Base-by-base conservation (phyloP, 164 flowering plant species). In the Vitis rupestris region DNA sequence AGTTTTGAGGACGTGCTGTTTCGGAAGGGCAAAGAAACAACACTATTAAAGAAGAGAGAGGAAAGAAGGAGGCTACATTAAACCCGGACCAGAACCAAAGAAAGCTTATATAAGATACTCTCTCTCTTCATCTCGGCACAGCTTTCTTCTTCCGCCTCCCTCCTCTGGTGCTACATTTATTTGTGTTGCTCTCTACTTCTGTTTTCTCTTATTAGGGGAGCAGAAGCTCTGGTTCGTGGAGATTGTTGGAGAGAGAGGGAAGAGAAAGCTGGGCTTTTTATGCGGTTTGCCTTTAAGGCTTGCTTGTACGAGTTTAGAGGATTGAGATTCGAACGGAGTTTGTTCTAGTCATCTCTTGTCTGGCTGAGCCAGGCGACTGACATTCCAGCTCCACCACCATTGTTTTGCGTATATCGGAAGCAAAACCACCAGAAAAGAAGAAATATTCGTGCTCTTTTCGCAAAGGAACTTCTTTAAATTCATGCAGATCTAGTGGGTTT, bases 341-440 rank as follows among this genome's bases (percentile, higher is more conserved):
- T 57, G 27, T 23, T 23, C 27, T 23, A 23, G 27, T 23, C 27
- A 23, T 23, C 27, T 23, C 27, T 11, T 9, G 54, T 68, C 37
- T 16, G 70, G 10, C 48, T 52, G 54, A 67, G 56, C 19, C 66
- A 76, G 66, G 44, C 70, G 64, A 72, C 82, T 75, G 81, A 75
- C 78, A 80, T 65, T 73, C 61, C 68, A 60, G 72, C 72, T 72
- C 73, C 37, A 31, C 49, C 23, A 47, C 67, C 75, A 72, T 61
- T 59, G 59, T 19, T 37, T 78, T 77, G 85, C 82, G 76, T 85
- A 64, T 31, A 50, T 53, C 60, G 62, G 69, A 78, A 82, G 89
- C 75, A 67, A 82, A 74, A 67, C 29, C 52, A 56, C 68, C n/a
- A 15, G 50, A 53, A 56, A 67, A 23, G 11, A 17, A 17, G 31